Base-by-base conservation (phyloP, 2,329 filamentous ascomycete genomes). In the Tolypocladium endophyticum region DNA sequence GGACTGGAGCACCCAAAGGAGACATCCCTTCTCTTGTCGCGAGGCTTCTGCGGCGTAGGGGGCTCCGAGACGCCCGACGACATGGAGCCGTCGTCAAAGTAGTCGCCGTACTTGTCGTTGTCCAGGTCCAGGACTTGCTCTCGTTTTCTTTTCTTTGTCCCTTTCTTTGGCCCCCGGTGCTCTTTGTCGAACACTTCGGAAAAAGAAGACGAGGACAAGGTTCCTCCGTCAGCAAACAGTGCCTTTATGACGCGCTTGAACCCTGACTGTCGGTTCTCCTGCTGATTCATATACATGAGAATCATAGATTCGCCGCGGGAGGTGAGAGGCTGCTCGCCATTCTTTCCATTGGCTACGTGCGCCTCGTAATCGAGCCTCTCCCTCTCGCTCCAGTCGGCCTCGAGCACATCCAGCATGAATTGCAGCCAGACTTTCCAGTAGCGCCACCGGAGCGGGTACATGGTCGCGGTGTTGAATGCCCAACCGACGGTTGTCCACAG, bases 401-500 rank as follows among this genome's bases (percentile, higher is more conserved):
- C 87, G 16, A 97, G 76, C 8, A 89, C 84, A 66, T 92, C 88
- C 6, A 95, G 72, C 80, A 96, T 88, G 62, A 88, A 86, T 39
- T 87, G 82, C 18, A 97, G 77, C 89, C 91, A 96, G 9, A 84
- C 74, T 65, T 81, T 85, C 92, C 92, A 97, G 68, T 86, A 82
- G 56, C 79, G 81, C 93, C 94, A 97, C 25, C 93, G 82, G 47
- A 82, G 80, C 1, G 85, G 85, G 65, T 93, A 80, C 38, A 82
- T 72, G 1, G 88, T 81, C 57, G 90, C 92, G 75, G 93, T 97
- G 70, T 93, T 94, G 71, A 97, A 92, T 0, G 90, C 88, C 94
- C 94, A 97, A 4, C 93, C 94, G 0, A 94, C 81, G 0, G 90
- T 83, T 50, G 86, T 83, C 91, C 94, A 99, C 67, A 97, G 95